phyloP scores from a whole-genome alignment of 2,329 filamentous ascomycete species.

The Exophiala lecanii-corni region DNA sequence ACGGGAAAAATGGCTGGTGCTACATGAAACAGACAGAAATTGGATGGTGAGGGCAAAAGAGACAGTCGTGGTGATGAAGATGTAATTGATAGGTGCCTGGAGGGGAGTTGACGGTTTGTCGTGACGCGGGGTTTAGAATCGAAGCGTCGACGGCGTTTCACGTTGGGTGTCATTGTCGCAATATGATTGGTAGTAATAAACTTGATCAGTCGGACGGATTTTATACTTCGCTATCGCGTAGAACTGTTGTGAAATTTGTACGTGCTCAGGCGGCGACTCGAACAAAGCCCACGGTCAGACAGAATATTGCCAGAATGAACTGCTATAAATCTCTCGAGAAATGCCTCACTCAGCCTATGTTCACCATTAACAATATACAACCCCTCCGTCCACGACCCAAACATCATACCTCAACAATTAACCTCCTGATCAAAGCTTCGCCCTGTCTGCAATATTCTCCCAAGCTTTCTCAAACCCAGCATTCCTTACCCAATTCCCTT shows the following conservation, averaged over 20 bases:
- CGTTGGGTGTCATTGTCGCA: not conserved
- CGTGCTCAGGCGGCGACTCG: too few relatives aligned
- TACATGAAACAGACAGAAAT: too few relatives aligned
- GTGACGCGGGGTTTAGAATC: not conserved
- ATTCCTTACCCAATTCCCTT: constrained; percentile 35
- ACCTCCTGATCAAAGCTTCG: constrained; percentile 18
- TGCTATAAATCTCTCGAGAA: too few relatives aligned
- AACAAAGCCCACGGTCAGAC: too few relatives aligned
- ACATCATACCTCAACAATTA: too few relatives aligned
- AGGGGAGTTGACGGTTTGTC: not conserved
- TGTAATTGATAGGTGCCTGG: constrained; percentile 1
- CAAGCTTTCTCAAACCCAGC: constrained; percentile 42
- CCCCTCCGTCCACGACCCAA: too few relatives aligned
- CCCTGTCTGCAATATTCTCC: constrained; percentile 28
- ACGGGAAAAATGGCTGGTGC: not conserved
- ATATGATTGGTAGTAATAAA: not conserved
- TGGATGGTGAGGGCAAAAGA: not conserved
- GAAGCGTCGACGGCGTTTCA: not conserved
- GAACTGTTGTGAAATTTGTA: too few relatives aligned
- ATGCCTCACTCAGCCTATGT: too few relatives aligned
- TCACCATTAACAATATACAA: too few relatives aligned
- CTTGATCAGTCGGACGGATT: too few relatives aligned
- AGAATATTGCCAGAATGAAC: too few relatives aligned
- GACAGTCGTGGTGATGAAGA: not conserved
- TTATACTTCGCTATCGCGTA: too few relatives aligned